A percentile compares a stretch with the other conserved stretches of the same genome.
phyloP scores from a whole-genome alignment of 78 protist species.

The Polysphondylium violaceum region DNA sequence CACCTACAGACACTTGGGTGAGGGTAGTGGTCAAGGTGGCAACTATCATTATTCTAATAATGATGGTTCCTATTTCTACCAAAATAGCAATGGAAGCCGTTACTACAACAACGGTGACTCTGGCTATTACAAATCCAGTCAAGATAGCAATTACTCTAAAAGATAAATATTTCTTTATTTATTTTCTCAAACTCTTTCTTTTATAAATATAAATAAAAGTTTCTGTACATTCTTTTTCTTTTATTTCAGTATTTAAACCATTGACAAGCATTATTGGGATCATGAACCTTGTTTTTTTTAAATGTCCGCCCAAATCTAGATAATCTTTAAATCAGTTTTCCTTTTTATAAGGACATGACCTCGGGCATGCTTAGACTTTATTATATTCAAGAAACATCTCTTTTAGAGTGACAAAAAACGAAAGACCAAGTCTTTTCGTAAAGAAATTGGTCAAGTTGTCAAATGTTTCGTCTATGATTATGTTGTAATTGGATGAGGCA shows the following conservation, averaged over 20 bases:
- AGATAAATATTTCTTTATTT: too few species aligned
- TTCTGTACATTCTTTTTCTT: too few species aligned
- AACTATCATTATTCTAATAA: slow-evolving; percentile 3
- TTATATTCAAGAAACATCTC: too few species aligned
- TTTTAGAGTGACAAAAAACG: background rate
- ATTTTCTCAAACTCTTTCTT: too few species aligned
- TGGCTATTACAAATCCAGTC: background rate
- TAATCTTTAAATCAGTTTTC: too few species aligned
- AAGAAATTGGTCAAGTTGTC: background rate
- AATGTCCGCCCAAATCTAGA: too few species aligned
- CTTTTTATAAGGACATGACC: too few species aligned
- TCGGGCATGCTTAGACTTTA: too few species aligned
- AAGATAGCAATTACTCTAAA: background rate
- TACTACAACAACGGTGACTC: background rate
- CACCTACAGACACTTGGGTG: slow-evolving; percentile 12
- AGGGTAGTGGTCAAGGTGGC: background rate
- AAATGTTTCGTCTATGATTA: background rate
- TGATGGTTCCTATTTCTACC: slow-evolving; percentile 25
- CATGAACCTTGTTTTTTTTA: too few species aligned
- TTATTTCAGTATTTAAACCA: too few species aligned
- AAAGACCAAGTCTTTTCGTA: background rate
- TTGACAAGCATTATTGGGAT: too few species aligned
- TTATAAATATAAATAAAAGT: too few species aligned
- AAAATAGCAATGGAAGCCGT: background rate
- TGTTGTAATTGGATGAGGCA: background rate